Evolutionary conservation across 176 grass and related monocot genomes (phyloP).

Genomic region (Elymus sibiricus): DNA sequence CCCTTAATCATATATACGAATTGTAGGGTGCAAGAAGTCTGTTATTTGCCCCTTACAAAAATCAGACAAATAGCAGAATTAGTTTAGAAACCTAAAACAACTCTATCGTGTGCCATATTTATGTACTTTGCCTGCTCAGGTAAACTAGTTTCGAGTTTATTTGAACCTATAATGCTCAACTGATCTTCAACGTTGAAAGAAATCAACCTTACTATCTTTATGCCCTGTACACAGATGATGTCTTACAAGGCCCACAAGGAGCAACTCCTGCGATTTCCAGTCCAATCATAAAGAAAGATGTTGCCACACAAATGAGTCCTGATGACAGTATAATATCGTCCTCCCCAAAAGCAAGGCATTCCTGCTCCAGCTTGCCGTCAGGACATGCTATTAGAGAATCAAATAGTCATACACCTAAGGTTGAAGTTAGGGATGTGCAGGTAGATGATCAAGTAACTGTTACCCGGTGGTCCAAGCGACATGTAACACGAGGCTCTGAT

Average conservation of each 20-base stretch:
- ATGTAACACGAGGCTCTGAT: slow-evolving; percentile 66
- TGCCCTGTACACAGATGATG: slow-evolving; percentile 56
- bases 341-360: slow-evolving; percentile 61
- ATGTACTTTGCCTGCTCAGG: neutral
- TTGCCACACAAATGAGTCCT: slow-evolving; percentile 92
- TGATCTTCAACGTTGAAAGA: neutral
- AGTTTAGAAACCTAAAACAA: neutral
- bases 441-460: slow-evolving; percentile 94
- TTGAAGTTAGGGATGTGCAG: slow-evolving; percentile 93
- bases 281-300: slow-evolving; percentile 73
- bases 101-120: neutral
- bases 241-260: slow-evolving; percentile 38
- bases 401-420: slow-evolving; percentile 47
- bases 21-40: neutral
- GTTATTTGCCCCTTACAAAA: neutral
- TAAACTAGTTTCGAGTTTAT: neutral
- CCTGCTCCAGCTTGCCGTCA: slow-evolving; percentile 59
- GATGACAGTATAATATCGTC: slow-evolving; percentile 65
- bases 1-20: neutral
- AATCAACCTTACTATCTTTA: slow-evolving; percentile 13
- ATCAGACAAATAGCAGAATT: neutral
- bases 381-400: slow-evolving; percentile 55
- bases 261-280: slow-evolving; percentile 50
- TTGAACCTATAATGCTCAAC: neutral
- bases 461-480: slow-evolving; percentile 92